phyloP scores from a whole-genome alignment of 1,284 basidiomycete genomes.

The Earliella scabrosa region DNA sequence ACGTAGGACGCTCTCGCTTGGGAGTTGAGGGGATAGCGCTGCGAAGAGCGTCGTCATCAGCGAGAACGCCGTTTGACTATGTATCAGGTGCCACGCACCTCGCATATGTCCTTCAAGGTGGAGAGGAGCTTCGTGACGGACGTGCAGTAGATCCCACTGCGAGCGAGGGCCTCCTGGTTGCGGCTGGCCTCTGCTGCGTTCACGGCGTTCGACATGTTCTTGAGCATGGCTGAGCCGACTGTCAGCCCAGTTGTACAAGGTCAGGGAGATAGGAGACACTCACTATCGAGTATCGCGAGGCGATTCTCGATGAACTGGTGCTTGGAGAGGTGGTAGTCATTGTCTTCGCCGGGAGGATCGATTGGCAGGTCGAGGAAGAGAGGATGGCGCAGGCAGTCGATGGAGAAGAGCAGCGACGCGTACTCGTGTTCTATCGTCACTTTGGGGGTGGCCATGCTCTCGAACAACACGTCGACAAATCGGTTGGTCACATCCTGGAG shows the following conservation, averaged over 20 bases:
- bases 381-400: constrained; percentile 57
- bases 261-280: too few relatives aligned
- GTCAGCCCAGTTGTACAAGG: not conserved
- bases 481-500: constrained; percentile 55
- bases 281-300: constrained; percentile 30
- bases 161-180: constrained; percentile 7
- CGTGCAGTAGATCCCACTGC: constrained; percentile 27
- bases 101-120: constrained; percentile 29
- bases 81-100: constrained; percentile 19
- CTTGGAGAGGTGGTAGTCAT: constrained; percentile 29
- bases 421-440: constrained; percentile 67
- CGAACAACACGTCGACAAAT: constrained; percentile 62
- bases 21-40: constrained; percentile 2
- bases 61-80: too few relatives aligned
- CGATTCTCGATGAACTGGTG: constrained; percentile 30
- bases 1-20: constrained; percentile 3
- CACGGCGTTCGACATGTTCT: constrained; percentile 26
- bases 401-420: constrained; percentile 51
- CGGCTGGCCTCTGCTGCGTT: constrained; percentile 4
- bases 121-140: constrained; percentile 27
- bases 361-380: constrained; percentile 45
- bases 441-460: constrained; percentile 55
- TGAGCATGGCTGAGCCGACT: constrained; percentile 25
- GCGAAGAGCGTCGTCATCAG: not conserved
- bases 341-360: constrained; percentile 8